Conservation (phyloP, 768 basidiomycete genomes). For the Lactarius hatsudake region DNA sequence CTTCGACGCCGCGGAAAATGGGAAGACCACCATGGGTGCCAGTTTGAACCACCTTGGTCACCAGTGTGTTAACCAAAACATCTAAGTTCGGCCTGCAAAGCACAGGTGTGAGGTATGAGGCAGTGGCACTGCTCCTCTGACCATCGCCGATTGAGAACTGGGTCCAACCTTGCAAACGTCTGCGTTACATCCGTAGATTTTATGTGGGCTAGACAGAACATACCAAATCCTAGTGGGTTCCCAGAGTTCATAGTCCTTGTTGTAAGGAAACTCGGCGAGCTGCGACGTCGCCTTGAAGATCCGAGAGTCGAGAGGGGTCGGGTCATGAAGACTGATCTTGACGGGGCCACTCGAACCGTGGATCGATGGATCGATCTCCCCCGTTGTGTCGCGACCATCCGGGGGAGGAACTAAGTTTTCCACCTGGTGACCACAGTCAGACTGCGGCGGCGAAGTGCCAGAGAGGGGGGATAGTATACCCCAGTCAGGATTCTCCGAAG, state of each 20-base stretch:
- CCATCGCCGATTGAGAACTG: no score
- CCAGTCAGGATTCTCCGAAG: constrained; percentile 12
- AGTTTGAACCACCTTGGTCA: neutral
- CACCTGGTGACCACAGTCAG: neutral
- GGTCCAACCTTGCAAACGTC: no score
- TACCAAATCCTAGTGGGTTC: neutral
- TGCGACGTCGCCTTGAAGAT: constrained; percentile 20
- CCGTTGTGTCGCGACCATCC: constrained; percentile 27
- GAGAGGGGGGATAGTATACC: neutral
- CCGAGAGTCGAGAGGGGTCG: neutral
- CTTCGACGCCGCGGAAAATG: neutral
- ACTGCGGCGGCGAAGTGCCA: neutral
- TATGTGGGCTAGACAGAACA: no score
- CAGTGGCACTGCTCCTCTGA: no score
- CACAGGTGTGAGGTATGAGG: neutral
- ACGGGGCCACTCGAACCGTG: constrained; percentile 31
- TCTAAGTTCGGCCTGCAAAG: neutral
- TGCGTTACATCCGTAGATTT: neutral
- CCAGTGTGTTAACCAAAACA: neutral
- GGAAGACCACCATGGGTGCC: neutral
- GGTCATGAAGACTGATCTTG: constrained; percentile 26
- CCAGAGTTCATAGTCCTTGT: no score
- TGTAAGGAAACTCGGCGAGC: neutral
- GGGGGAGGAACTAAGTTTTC: constrained; percentile 7
- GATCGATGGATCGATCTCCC: constrained; percentile 28